A percentile compares a stretch with the other conserved stretches of the same genome.
Conservation (phyloP, 1,139 yeast species). For the Protomyces inundatus region DNA sequence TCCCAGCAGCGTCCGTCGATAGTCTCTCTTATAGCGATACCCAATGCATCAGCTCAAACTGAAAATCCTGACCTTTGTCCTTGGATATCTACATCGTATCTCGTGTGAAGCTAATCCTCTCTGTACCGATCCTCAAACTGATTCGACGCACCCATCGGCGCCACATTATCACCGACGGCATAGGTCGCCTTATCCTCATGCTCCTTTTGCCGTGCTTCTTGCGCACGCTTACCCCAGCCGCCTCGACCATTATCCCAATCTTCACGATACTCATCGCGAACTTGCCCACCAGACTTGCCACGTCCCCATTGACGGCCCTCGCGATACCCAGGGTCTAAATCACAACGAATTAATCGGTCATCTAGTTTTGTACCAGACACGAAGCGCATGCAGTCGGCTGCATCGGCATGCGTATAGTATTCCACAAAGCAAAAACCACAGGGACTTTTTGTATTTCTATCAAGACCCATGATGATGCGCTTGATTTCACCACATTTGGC, state of each 20-base stretch:
- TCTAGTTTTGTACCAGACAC: slow-evolving; percentile 75
- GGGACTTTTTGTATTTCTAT: slow-evolving; percentile 80
- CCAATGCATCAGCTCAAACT: too few relatives aligned
- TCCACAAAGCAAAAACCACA: slow-evolving; percentile 94
- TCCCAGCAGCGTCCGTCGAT: too few relatives aligned
- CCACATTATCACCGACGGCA: slow-evolving; percentile 16
- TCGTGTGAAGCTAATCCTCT: background rate
- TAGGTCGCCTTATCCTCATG: slow-evolving; percentile 23
- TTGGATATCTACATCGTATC: too few relatives aligned
- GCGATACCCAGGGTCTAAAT: slow-evolving; percentile 87
- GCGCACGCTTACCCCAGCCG: slow-evolving; percentile 43
- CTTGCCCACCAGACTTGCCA: slow-evolving; percentile 87
- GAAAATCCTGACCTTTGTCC: too few relatives aligned
- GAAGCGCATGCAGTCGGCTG: slow-evolving; percentile 74
- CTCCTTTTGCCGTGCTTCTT: slow-evolving; percentile 8
- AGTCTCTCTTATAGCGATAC: too few relatives aligned
- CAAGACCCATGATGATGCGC: slow-evolving; percentile 87
- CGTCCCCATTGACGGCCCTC: slow-evolving; percentile 95
- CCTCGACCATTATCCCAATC: slow-evolving; percentile 57
- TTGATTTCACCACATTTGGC: slow-evolving; percentile 71
- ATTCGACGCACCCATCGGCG: slow-evolving; percentile 10
- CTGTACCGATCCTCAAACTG: background rate
- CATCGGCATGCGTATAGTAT: slow-evolving; percentile 60
- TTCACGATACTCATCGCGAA: slow-evolving; percentile 52
- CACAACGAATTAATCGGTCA: slow-evolving; percentile 72